Conservation (phyloP, 371 early-diverging fungal genomes). For the Syncephalastrum monosporum region DNA sequence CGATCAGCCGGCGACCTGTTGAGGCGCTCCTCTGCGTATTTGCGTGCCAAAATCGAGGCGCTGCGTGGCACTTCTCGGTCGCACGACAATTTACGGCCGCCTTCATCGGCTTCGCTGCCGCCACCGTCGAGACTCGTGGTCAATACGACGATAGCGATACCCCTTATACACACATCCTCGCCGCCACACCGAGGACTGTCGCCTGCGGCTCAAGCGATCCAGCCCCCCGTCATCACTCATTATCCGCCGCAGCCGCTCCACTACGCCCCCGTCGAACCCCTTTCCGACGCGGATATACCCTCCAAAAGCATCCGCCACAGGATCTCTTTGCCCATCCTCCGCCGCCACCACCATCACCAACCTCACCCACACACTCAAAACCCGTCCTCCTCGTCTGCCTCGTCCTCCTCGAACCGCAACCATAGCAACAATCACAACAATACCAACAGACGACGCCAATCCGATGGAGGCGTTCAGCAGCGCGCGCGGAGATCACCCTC, state of each 20-base stretch:
- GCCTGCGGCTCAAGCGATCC: slow-evolving; percentile 15
- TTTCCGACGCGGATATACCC: slow-evolving; percentile 1
- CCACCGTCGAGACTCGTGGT: slow-evolving; percentile 34
- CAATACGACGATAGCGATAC: slow-evolving; percentile 42
- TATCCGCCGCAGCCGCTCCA: slow-evolving; percentile 12
- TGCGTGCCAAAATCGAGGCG: slow-evolving; percentile 40
- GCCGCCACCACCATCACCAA: not conserved
- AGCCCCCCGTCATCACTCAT: slow-evolving; percentile 19
- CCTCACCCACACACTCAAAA: no score
- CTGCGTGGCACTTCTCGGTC: slow-evolving; percentile 21
- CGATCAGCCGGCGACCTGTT: slow-evolving; percentile 44
- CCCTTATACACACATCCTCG: slow-evolving; percentile 12
- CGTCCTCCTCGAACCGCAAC: no score
- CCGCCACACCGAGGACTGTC: slow-evolving; percentile 9
- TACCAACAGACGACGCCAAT: no score
- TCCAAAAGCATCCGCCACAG: not conserved
- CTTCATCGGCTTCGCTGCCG: slow-evolving; percentile 7
- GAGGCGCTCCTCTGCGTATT: slow-evolving; percentile 42
- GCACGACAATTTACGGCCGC: slow-evolving; percentile 10
- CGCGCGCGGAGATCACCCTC: no score
- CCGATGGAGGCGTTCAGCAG: no score
- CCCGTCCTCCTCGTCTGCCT: no score
- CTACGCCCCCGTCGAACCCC: slow-evolving; percentile 7
- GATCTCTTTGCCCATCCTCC: slow-evolving; percentile 6
- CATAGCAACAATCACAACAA: no score